Evolutionary conservation across 257 asterid species (phyloP), one percentile per base, ranked within the genome.

Genomic region (Penstemon barbatus): DNA sequence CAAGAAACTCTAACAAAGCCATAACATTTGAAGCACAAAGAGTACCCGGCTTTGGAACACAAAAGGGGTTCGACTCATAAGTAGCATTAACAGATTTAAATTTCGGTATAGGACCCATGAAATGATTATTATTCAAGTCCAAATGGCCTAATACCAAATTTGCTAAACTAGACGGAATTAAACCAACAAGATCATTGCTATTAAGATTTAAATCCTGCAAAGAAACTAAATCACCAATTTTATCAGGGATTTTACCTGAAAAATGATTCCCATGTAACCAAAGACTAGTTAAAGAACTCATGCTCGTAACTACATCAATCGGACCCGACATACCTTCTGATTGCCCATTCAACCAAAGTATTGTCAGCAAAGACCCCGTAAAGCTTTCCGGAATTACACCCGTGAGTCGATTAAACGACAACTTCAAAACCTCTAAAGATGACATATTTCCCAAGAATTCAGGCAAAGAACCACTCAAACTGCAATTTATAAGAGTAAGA

Each of bases 221-320:
- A 52, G 81, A 80, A 66, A 70, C 80, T 63, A 91, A 71, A 74
- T 80, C 80, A 9, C 89, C 91, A 37, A 91, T 84, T 25, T 70
- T 79, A 37, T 46, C 69, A 0, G 96, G 97, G 68, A 91, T 87
- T 80, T 82, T 85, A 79, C 97, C 97, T 18, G 95, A 85, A 70
- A 89, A 91, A 25, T 61, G 80, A 59, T 91, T 91, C 75, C 97
- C 95, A 39, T 91, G 97, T 5, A 91, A 86, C 97, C 97, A 91
- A 48, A 91, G 77, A 70, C 86, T 85, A 12, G 89, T 79, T 74
- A 87, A 89, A 6, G 96, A 87, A 5, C 5, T 62, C 96, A 91
- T 84, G 4, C 77, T 77, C 4, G 86, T 55, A 4, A 84, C 79
- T 0, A 82, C 56, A 69, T 87, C 95, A 15, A 91, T 89, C 15